These are phyloP conservation scores for Trametes gibbosa DNA, from an alignment of 768 basidiomycete species.

Conservation along the genomic window DNA sequence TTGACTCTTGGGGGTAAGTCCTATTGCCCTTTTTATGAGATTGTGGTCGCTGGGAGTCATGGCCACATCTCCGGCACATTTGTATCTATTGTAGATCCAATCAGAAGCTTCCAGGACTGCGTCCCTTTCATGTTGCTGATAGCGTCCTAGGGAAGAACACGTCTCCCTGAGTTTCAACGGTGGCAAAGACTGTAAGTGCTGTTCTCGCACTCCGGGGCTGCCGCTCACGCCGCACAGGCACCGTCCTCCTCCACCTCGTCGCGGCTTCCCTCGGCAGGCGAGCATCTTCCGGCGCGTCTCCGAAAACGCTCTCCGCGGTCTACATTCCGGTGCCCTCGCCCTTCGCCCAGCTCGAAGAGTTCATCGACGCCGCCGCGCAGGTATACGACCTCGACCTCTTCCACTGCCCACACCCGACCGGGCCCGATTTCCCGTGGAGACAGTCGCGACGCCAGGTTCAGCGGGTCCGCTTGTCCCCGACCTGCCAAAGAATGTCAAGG, in stretches of 20 bases:
- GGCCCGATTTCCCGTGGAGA: slow-evolving; percentile 43
- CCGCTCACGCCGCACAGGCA: slow-evolving; percentile 51
- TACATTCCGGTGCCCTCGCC: slow-evolving; percentile 92
- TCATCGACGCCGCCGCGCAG: slow-evolving; percentile 63
- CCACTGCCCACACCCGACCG: slow-evolving; percentile 40
- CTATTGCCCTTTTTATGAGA: not conserved
- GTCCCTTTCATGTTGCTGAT: not conserved
- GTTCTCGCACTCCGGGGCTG: not conserved
- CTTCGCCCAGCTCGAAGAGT: slow-evolving; percentile 78
- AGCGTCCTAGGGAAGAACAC: slow-evolving; percentile 51
- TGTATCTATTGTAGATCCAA: no score
- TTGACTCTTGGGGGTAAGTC: slow-evolving; percentile 82
- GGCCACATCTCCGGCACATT: no score
- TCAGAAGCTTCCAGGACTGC: no score
- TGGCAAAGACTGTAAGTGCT: slow-evolving; percentile 88
- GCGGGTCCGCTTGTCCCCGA: slow-evolving; percentile 1
- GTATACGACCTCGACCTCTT: slow-evolving; percentile 78
- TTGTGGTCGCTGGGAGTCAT: no score
- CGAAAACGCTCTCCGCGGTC: slow-evolving; percentile 58
- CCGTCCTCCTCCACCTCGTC: slow-evolving; percentile 89
- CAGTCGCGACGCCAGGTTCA: slow-evolving; percentile 39
- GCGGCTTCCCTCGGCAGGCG: slow-evolving; percentile 64
- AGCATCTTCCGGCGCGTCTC: slow-evolving; percentile 32
- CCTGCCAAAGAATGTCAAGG: slow-evolving; percentile 37
- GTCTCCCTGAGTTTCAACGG: slow-evolving; percentile 96